These are phyloP conservation scores for Plasmodium knowlesi DNA, from an alignment of 169 alveolate species.

Conservation along the genomic window DNA sequence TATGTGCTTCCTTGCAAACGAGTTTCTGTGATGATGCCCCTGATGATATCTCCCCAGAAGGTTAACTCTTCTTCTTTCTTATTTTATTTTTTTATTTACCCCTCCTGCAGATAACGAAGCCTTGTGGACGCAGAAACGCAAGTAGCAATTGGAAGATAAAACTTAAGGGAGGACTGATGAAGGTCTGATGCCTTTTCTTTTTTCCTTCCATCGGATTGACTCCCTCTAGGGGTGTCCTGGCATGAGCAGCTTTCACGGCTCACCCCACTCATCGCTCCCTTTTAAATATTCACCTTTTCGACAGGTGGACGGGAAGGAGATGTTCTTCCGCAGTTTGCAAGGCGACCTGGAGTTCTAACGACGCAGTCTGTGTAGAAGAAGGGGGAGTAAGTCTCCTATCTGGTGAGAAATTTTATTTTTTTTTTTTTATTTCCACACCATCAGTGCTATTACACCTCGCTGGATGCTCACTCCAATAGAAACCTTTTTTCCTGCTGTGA, in stretches of 20 bases:
- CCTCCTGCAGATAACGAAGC: conserved; percentile 46
- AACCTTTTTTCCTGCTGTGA: background rate
- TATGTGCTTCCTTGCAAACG: background rate
- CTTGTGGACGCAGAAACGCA: conserved; percentile 65
- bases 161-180: conserved; percentile 70
- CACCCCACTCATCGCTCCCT: background rate
- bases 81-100: background rate
- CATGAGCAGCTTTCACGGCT: background rate
- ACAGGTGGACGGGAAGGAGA: conserved; percentile 71
- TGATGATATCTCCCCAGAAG: background rate
- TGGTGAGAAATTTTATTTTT: background rate
- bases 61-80: background rate
- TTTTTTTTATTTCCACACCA: background rate
- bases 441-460: background rate
- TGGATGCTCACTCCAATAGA: background rate
- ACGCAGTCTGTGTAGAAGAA: background rate
- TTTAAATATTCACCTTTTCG: background rate
- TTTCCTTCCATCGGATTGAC: background rate
- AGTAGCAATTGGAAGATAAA: conserved; percentile 69
- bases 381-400: background rate
- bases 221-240: background rate
- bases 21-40: background rate
- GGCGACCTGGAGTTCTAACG: conserved; percentile 59
- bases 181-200: background rate
- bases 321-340: conserved; percentile 71